Evolutionary conservation across 1,139 yeast species (phyloP).

Genomic region (Zygosaccharomyces pseudobailii): DNA sequence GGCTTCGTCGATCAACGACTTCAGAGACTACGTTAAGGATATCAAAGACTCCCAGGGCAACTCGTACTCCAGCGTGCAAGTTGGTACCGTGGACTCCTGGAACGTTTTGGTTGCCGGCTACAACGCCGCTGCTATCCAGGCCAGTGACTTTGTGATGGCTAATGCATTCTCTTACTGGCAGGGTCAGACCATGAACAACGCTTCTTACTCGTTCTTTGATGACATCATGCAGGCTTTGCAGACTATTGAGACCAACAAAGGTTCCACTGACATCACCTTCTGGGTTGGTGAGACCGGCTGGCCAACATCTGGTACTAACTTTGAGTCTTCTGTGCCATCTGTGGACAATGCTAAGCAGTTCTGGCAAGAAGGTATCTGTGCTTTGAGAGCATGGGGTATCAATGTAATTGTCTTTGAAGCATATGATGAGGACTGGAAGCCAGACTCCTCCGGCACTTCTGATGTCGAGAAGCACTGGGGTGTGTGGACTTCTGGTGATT

Average conservation of each 20-base stretch:
- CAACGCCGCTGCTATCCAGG: conserved; percentile 63
- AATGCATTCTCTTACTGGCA: conserved; percentile 99
- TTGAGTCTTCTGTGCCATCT: conserved; percentile 59
- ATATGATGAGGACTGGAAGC: conserved; percentile 94
- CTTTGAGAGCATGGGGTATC: conserved; percentile 91
- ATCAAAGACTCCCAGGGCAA: conserved; percentile 78
- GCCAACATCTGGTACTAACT: conserved; percentile 86
- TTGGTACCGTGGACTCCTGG: conserved; percentile 97
- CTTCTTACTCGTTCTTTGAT: conserved; percentile 87
- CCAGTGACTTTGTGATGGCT: conserved; percentile 79
- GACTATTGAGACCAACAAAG: conserved; percentile 77
- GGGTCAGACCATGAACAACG: conserved; percentile 77
- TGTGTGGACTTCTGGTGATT: conserved; percentile 58
- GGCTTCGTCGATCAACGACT: conserved; percentile 55
- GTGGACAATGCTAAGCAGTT: conserved; percentile 66
- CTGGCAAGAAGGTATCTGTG: conserved; percentile 89
- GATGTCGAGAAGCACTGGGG: conserved; percentile 95
- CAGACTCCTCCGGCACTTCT: conserved; percentile 75
- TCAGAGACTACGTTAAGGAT: conserved; percentile 51
- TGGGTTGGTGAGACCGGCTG: conserved; percentile 99
- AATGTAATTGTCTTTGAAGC: conserved; percentile 92
- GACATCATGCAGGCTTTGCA: conserved; percentile 96
- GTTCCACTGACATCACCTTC: conserved; percentile 75
- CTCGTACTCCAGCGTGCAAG: conserved; percentile 64
- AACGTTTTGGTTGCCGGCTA: conserved; percentile 79